phyloP scores from a whole-genome alignment of 495 filamentous ascomycete species.

The Trichodelitschia bisporula region DNA sequence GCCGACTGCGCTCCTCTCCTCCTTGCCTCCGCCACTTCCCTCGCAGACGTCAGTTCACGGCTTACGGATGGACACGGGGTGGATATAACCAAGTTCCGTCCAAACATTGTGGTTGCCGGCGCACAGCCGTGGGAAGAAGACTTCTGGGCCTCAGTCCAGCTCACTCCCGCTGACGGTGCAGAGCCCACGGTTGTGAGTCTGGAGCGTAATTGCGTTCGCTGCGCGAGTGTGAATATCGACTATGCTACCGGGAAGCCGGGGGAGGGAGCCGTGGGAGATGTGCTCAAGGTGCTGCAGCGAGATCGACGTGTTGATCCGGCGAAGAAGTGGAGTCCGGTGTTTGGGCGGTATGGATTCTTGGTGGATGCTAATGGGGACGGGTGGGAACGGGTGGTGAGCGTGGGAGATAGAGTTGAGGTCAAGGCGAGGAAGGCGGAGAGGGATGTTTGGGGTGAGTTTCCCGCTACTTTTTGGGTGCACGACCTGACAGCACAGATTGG shows the following conservation, averaged over 20 bases:
- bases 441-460: slow-evolving; percentile 40
- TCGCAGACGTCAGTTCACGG: slow-evolving; percentile 36
- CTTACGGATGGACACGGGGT: slow-evolving; percentile 29
- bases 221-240: slow-evolving; percentile 59
- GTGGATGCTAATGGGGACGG: slow-evolving; percentile 14
- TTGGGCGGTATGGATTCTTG: slow-evolving; percentile 65
- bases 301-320: slow-evolving; percentile 59
- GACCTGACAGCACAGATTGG: no score
- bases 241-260: slow-evolving; percentile 46
- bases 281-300: slow-evolving; percentile 54
- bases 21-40: slow-evolving; percentile 42
- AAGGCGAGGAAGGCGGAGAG: slow-evolving; percentile 28
- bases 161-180: slow-evolving; percentile 9
- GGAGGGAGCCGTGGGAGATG: slow-evolving; percentile 32
- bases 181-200: slow-evolving; percentile 20
- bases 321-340: slow-evolving; percentile 50
- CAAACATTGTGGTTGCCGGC: slow-evolving; percentile 56
- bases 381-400: slow-evolving; percentile 18
- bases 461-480: no score
- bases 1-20: slow-evolving; percentile 60
- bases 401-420: slow-evolving; percentile 50
- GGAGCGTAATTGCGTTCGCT: slow-evolving; percentile 63
- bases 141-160: slow-evolving; percentile 45
- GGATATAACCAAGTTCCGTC: slow-evolving; percentile 60
- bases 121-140: slow-evolving; percentile 56